phyloP scores from a whole-genome alignment of 768 basidiomycete species.

The Lactarius hatsudake region DNA sequence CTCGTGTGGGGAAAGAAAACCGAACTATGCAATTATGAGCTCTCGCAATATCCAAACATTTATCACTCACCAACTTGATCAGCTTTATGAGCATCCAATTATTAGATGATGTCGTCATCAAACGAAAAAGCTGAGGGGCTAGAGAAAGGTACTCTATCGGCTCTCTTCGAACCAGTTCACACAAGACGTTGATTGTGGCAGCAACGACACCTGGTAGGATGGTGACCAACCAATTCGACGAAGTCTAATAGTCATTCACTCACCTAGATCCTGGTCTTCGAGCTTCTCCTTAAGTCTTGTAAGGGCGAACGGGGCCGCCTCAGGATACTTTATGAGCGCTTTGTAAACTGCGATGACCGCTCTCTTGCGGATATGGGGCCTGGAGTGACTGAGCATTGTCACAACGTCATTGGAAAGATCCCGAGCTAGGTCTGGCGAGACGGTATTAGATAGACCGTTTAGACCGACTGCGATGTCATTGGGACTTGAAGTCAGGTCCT shows the following conservation, averaged over 20 bases:
- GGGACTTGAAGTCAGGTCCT: constrained; percentile 81
- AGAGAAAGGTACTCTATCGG: constrained; percentile 80
- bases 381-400: constrained; percentile 86
- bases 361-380: constrained; percentile 84
- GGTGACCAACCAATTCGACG: neutral
- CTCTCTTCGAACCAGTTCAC: constrained; percentile 81
- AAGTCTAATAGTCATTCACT: constrained; percentile 22
- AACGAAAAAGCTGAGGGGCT: constrained; percentile 90
- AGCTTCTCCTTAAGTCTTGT: constrained; percentile 73
- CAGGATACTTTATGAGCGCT: constrained; percentile 78
- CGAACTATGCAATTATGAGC: constrained; percentile 60
- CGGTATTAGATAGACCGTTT: constrained; percentile 79
- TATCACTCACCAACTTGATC: constrained; percentile 76
- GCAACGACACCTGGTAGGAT: constrained; percentile 79
- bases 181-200: constrained; percentile 90
- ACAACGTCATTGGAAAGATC: constrained; percentile 86
- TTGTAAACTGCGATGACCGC: constrained; percentile 84
- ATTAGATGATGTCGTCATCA: constrained; percentile 90
- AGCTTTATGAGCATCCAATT: constrained; percentile 99
- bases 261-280: constrained; percentile 74
- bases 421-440: constrained; percentile 85
- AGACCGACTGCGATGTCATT: constrained; percentile 73
- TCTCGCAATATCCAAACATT: neutral
- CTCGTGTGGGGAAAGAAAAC: constrained; percentile 86
- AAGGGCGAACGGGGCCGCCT: constrained; percentile 63